These are phyloP conservation scores for Periconia macrospinosa DNA, from an alignment of 2,329 filamentous ascomycete genomes.

Conservation along the genomic window DNA sequence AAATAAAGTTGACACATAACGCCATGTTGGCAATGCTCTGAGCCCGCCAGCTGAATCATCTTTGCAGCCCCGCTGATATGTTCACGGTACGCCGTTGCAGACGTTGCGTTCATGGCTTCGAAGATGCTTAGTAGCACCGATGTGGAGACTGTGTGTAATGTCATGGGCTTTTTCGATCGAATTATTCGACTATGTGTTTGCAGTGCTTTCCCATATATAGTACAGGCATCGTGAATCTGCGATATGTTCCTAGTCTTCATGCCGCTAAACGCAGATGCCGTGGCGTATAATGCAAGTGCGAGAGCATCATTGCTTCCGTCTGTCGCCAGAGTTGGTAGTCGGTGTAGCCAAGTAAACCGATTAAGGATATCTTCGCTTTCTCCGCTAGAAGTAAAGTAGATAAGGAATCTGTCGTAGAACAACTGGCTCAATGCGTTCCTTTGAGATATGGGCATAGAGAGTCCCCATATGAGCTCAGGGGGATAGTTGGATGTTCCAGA, in stretches of 20 bases:
- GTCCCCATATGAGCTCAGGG: constrained; percentile 1
- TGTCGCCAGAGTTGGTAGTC: constrained; percentile 22
- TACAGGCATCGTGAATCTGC: constrained; percentile 20
- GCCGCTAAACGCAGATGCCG: constrained; percentile 30
- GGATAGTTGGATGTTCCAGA: background rate
- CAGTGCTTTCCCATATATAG: constrained; percentile 33
- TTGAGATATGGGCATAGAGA: constrained; percentile 17
- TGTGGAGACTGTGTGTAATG: constrained; percentile 35
- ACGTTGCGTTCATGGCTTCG: constrained; percentile 35
- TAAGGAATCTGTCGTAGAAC: constrained; percentile 33
- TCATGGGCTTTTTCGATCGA: constrained; percentile 15
- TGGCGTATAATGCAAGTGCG: constrained; percentile 27
- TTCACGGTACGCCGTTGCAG: constrained; percentile 27
- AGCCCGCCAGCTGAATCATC: constrained; percentile 29
- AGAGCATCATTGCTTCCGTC: constrained; percentile 29
- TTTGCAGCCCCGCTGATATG: constrained; percentile 34
- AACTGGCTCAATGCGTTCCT: constrained; percentile 18
- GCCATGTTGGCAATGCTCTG: constrained; percentile 26
- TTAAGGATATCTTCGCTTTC: constrained; percentile 28
- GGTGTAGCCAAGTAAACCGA: constrained; percentile 30
- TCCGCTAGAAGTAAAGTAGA: constrained; percentile 27
- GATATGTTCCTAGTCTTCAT: constrained; percentile 21
- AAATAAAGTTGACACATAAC: constrained; percentile 36
- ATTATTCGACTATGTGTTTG: constrained; percentile 20
- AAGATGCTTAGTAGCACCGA: constrained; percentile 34